phyloP scores from a whole-genome alignment of 306 rosid species.

The Gillenia trifoliata region DNA sequence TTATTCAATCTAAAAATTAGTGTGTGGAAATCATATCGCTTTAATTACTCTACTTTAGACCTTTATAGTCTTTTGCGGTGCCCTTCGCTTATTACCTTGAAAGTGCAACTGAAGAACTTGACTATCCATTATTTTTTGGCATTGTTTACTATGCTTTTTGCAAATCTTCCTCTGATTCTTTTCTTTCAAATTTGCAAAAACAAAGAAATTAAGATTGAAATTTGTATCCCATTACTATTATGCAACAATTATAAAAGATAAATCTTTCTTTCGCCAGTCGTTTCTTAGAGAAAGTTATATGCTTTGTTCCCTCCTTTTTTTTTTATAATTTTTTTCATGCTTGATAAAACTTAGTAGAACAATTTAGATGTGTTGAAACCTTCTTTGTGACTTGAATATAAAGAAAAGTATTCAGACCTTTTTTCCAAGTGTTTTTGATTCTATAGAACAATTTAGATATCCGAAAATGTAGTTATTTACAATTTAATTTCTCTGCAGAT shows the following conservation, averaged over 20 bases:
- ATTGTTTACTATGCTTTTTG: not conserved
- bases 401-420: slow-evolving; percentile 60
- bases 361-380: slow-evolving; percentile 6
- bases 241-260: not conserved
- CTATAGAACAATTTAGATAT: not conserved
- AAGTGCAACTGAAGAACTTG: slow-evolving; percentile 3
- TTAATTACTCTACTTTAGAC: not conserved
- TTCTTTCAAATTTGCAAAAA: not conserved
- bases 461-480: not conserved
- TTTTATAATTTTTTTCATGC: slow-evolving; percentile 31
- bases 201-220: too few relatives aligned
- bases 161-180: not conserved
- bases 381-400: slow-evolving; percentile 39
- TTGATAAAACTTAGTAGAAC: slow-evolving; percentile 6
- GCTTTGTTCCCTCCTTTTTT: slow-evolving; percentile 22
- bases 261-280: not conserved
- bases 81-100: not conserved
- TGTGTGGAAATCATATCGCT: not conserved
- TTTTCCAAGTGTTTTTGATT: slow-evolving; percentile 5
- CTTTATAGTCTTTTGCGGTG: slow-evolving; percentile 1
- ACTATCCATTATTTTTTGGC: not conserved
- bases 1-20: not conserved
- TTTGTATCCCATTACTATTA: not conserved
- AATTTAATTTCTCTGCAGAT: slow-evolving; percentile 1
- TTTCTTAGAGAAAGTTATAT: slow-evolving; percentile 18